Percentiles rank a stretch among this genome's conserved stretches.
Conservation (phyloP, 306 rosid species). For the Dalbergia cultrata region DNA sequence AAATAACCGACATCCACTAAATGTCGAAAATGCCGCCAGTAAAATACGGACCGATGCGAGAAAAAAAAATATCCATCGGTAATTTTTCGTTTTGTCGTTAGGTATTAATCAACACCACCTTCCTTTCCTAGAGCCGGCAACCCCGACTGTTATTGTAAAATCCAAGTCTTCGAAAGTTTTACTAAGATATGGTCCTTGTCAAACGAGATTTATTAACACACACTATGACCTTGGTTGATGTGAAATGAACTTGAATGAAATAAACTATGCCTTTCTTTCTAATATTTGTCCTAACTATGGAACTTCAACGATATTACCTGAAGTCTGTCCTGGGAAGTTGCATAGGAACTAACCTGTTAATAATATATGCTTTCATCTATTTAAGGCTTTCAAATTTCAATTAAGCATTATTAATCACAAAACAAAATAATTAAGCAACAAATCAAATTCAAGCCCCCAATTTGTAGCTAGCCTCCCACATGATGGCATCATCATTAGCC, state of each 20-base stretch:
- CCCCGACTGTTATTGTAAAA: not conserved
- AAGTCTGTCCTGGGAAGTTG: not conserved
- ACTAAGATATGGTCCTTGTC: not conserved
- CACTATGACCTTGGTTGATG: not conserved
- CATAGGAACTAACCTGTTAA: not conserved
- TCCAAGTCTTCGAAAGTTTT: not conserved
- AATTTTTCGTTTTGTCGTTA: not conserved
- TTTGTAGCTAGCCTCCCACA: not conserved
- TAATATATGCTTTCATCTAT: not conserved
- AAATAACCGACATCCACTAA: too few relatives aligned
- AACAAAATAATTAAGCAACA: not conserved
- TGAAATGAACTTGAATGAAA: not conserved
- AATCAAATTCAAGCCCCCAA: not conserved
- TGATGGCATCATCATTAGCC: conserved; percentile 12
- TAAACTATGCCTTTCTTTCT: not conserved
- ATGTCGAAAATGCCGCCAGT: too few relatives aligned
- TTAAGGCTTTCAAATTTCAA: not conserved
- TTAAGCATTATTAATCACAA: too few relatives aligned
- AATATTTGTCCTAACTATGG: not conserved
- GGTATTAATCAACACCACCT: not conserved
- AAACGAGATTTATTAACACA: not conserved
- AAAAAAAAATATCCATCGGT: too few relatives aligned
- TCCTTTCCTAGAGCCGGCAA: not conserved
- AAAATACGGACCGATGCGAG: too few relatives aligned
- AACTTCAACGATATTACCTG: not conserved